phyloP scores from a whole-genome alignment of 768 basidiomycete species.

The Cystoderma amianthinum region DNA sequence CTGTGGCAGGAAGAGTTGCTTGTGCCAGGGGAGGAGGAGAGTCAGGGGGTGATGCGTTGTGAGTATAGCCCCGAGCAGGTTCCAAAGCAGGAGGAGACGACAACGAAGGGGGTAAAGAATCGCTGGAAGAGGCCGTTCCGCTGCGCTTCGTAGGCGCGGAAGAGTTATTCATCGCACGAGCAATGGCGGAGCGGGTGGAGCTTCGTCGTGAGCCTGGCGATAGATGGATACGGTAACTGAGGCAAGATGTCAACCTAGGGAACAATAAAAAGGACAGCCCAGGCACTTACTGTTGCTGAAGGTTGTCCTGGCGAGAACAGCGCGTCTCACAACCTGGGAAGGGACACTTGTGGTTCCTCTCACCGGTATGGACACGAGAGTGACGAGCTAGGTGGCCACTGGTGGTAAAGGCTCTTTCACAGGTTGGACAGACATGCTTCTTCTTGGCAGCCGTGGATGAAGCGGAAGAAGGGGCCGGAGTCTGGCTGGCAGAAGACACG shows the following conservation, averaged over 20 bases:
- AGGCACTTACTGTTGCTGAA: constrained; percentile 50
- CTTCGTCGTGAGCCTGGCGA: constrained; percentile 72
- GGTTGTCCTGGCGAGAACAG: constrained; percentile 86
- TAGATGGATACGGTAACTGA: constrained; percentile 74
- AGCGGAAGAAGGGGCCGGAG: constrained; percentile 5
- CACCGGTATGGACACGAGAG: constrained; percentile 86
- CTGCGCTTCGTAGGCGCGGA: constrained; percentile 17
- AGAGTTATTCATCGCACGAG: constrained; percentile 28
- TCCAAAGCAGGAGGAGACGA: constrained; percentile 39
- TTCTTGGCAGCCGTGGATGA: constrained; percentile 21
- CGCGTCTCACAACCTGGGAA: constrained; percentile 93
- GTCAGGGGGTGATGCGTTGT: constrained; percentile 39
- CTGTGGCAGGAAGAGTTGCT: constrained; percentile 39
- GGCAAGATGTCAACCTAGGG: neutral
- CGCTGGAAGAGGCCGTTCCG: constrained; percentile 16
- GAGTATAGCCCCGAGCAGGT: constrained; percentile 28
- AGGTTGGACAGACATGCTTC: constrained; percentile 63
- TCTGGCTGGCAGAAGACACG: constrained; percentile 18
- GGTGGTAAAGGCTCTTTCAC: constrained; percentile 78
- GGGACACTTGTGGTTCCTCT: constrained; percentile 88
- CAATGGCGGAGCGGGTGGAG: constrained; percentile 55
- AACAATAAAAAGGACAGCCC: neutral
- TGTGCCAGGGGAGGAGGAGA: constrained; percentile 50
- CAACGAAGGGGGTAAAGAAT: constrained; percentile 20
- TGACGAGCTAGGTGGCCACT: constrained; percentile 87